Conservation (phyloP, 2,329 filamentous ascomycete genomes). For the Huntiella decipiens region DNA sequence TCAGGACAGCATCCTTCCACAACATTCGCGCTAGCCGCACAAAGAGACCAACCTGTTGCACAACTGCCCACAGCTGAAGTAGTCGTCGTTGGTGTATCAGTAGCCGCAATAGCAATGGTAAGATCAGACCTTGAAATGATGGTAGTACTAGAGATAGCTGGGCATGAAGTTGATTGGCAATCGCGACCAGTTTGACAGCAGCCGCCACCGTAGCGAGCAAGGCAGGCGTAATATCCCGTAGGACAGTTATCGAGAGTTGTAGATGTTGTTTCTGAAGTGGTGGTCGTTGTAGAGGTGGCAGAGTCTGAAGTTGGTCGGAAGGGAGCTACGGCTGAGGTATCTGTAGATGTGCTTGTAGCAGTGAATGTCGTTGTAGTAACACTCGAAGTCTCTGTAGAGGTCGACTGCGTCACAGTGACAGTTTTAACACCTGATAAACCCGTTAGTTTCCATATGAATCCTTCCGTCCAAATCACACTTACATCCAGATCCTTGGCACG, state of each 20-base stretch:
- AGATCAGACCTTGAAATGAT: slow-evolving; percentile 43
- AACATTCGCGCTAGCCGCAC: slow-evolving; percentile 33
- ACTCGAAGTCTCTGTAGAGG: slow-evolving; percentile 11
- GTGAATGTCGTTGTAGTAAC: slow-evolving; percentile 22
- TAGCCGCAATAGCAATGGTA: slow-evolving; percentile 49
- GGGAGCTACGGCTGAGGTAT: slow-evolving; percentile 17
- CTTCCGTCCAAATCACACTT: slow-evolving; percentile 19
- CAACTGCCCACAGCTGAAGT: slow-evolving; percentile 33
- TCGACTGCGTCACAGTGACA: slow-evolving; percentile 10
- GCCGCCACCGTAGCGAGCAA: slow-evolving; percentile 60
- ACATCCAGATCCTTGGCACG: slow-evolving; percentile 54
- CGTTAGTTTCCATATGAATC: slow-evolving; percentile 1
- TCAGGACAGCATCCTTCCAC: slow-evolving; percentile 70
- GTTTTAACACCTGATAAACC: slow-evolving; percentile 5
- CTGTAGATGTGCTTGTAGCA: slow-evolving; percentile 23
- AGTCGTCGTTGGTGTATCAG: slow-evolving; percentile 25
- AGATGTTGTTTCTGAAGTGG: slow-evolving; percentile 21
- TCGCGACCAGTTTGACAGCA: slow-evolving; percentile 80
- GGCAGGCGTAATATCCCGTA: slow-evolving; percentile 80
- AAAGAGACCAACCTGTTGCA: slow-evolving; percentile 64
- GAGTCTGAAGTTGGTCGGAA: slow-evolving; percentile 16
- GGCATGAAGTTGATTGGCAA: slow-evolving; percentile 67
- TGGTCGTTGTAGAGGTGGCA: slow-evolving; percentile 20
- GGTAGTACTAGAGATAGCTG: slow-evolving; percentile 37
- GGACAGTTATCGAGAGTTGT: slow-evolving; percentile 39